A percentile compares a stretch with the other conserved stretches of the same genome.
These are phyloP conservation scores for Fusarium sp. DNA, from an alignment of 2,329 filamentous ascomycete genomes.

Conservation along the genomic window DNA sequence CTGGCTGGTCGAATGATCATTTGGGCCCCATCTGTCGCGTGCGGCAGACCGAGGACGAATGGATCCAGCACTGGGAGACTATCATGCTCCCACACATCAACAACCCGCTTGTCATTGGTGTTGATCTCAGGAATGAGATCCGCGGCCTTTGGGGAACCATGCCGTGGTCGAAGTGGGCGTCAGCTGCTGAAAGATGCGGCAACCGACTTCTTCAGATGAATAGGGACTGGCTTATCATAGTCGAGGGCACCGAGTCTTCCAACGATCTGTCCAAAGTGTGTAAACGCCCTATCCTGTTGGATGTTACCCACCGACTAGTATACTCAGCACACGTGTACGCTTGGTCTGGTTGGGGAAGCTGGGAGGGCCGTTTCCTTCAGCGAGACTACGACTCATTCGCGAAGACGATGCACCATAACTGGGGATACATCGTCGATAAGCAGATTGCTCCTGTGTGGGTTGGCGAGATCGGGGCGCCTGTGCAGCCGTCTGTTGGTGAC, in stretches of 20 bases:
- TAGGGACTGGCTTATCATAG: slow-evolving; percentile 71
- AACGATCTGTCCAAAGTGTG: slow-evolving; percentile 70
- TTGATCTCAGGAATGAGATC: slow-evolving; percentile 75
- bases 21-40: slow-evolving; percentile 69
- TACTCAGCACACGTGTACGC: slow-evolving; percentile 76
- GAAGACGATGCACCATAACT: slow-evolving; percentile 70
- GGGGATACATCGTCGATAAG: slow-evolving; percentile 68
- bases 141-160: slow-evolving; percentile 75
- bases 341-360: slow-evolving; percentile 76
- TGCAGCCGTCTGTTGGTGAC: slow-evolving; percentile 63
- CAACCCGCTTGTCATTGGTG: slow-evolving; percentile 72
- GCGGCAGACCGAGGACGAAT: slow-evolving; percentile 70
- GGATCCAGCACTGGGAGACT: slow-evolving; percentile 73
- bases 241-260: slow-evolving; percentile 73
- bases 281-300: slow-evolving; percentile 65
- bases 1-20: slow-evolving; percentile 73
- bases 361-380: slow-evolving; percentile 67
- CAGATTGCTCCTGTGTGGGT: slow-evolving; percentile 70
- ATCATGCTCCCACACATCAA: slow-evolving; percentile 68
- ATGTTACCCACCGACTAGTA: slow-evolving; percentile 65
- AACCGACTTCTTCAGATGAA: slow-evolving; percentile 69
- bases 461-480: slow-evolving; percentile 71
- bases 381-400: slow-evolving; percentile 71
- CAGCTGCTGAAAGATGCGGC: slow-evolving; percentile 70
- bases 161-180: slow-evolving; percentile 71